Percentiles rank a stretch among this genome's conserved stretches.
Evolutionary conservation across 805 yeast genomes (phyloP).

Genomic region (Wilhelminamyces savonicus): DNA sequence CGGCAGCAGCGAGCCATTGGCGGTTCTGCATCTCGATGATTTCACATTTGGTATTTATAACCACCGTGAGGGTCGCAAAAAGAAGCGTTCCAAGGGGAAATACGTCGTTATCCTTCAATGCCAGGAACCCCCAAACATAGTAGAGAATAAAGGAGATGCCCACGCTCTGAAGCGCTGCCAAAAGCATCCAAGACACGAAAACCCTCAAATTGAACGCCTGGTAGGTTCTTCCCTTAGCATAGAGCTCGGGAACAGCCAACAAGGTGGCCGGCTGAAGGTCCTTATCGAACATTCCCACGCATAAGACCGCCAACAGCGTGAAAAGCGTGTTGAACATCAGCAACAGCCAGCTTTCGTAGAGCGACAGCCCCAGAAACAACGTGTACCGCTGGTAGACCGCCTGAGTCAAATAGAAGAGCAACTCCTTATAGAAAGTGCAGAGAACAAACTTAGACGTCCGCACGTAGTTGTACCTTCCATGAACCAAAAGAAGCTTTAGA

Average conservation of each 20-base stretch:
- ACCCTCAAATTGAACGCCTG: slow-evolving; percentile 66
- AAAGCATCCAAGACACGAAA: slow-evolving; percentile 71
- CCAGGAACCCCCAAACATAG: slow-evolving; percentile 64
- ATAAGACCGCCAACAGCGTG: slow-evolving; percentile 85
- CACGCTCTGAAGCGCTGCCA: slow-evolving; percentile 70
- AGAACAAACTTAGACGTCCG: slow-evolving; percentile 88
- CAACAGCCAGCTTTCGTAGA: slow-evolving; percentile 93
- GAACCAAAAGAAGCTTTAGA: slow-evolving; percentile 78
- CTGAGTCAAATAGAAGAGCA: slow-evolving; percentile 84
- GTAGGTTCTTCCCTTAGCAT: slow-evolving; percentile 67
- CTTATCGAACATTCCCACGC: slow-evolving; percentile 92
- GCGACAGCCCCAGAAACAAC: slow-evolving; percentile 84
- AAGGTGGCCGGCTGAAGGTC: slow-evolving; percentile 86
- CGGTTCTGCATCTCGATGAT: slow-evolving; percentile 75
- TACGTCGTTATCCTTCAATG: slow-evolving; percentile 66
- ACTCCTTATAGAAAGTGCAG: slow-evolving; percentile 91
- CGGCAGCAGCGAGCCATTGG: slow-evolving; percentile 60
- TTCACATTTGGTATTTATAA: slow-evolving; percentile 75
- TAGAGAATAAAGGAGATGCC: slow-evolving; percentile 62
- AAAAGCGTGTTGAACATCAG: slow-evolving; percentile 96
- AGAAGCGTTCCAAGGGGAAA: slow-evolving; percentile 77
- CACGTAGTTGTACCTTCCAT: slow-evolving; percentile 92
- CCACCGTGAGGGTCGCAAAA: slow-evolving; percentile 64
- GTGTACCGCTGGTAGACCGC: slow-evolving; percentile 81
- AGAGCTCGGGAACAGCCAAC: slow-evolving; percentile 87